Conservation (phyloP, 768 basidiomycete genomes). For the Tricholoma hemisulphureum region DNA sequence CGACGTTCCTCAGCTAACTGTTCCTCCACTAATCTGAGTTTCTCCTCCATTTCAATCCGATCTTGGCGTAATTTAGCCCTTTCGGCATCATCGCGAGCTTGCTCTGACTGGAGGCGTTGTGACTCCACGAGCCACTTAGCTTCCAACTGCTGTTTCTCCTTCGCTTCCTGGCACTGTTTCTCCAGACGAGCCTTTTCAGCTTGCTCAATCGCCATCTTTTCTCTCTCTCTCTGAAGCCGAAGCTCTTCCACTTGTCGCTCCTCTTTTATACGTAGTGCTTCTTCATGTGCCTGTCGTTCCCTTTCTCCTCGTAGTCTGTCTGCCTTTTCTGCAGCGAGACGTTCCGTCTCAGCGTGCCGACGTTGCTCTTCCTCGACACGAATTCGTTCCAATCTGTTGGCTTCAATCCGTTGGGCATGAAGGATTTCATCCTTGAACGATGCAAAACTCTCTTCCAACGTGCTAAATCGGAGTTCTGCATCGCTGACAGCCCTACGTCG, state of each 20-base stretch:
- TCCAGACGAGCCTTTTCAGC: slow-evolving; percentile 20
- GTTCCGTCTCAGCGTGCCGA: slow-evolving; percentile 35
- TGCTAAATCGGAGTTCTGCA: slow-evolving; percentile 44
- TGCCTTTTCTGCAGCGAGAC: slow-evolving; percentile 34
- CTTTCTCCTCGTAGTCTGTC: slow-evolving; percentile 35
- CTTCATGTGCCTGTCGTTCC: slow-evolving; percentile 28
- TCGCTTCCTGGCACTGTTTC: slow-evolving; percentile 17
- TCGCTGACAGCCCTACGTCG: slow-evolving; percentile 53
- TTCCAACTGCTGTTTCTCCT: slow-evolving; percentile 28
- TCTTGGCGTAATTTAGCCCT: slow-evolving; percentile 34
- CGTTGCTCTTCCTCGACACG: slow-evolving; percentile 33
- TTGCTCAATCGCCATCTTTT: slow-evolving; percentile 18
- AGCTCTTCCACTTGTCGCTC: slow-evolving; percentile 20
- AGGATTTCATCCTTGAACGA: slow-evolving; percentile 40
- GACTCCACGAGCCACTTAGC: slow-evolving; percentile 26
- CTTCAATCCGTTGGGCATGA: slow-evolving; percentile 43
- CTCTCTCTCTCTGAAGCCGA: slow-evolving; percentile 23
- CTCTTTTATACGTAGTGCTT: slow-evolving; percentile 23
- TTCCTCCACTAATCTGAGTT: slow-evolving; percentile 31
- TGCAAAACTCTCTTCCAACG: slow-evolving; percentile 47
- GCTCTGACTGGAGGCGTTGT: slow-evolving; percentile 14
- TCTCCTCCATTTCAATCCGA: slow-evolving; percentile 33
- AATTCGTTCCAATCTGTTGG: slow-evolving; percentile 37
- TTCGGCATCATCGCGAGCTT: slow-evolving; percentile 28
- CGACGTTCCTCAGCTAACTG: slow-evolving; percentile 32